Base-by-base conservation (phyloP, 352 stramenopile species). In the Elongisporangium prolatum region DNA sequence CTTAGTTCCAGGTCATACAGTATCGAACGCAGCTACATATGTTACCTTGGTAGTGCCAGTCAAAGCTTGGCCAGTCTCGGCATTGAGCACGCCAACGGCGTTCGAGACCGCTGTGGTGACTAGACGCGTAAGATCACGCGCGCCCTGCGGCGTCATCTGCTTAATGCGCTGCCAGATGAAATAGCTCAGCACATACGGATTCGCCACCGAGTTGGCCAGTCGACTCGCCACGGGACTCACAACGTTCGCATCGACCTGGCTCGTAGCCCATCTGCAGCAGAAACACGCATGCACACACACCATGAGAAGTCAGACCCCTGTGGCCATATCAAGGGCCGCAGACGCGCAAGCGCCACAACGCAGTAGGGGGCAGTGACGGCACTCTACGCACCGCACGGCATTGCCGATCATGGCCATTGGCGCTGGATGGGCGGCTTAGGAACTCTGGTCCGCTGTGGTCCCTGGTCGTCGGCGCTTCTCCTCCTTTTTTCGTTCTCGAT, bases 91-190 rank as follows among this genome's bases (percentile, higher is more conserved):
- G 49, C 65, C 67, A 16, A 88, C 53, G 18, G 77, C 76, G 20
- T 93, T 86, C 49, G 69, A 50, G 16, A 91, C 54, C 0, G 77
- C 75, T 16, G 69, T 74, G n/a, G 78, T 74, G 10, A 91, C 38
- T 40, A 93, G 60, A 16, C 84, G 79, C 69, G 77, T 81, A 34
- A 89, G 55, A 57, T 93, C 80, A 50, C 80, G 75, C 49, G 83
- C 78, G 47, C 80, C 80, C 68, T 90, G 80, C 50, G 83, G 83
- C 48, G 83, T 87, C 57, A 88, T 70, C n/a, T 61, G 71, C 69
- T 93, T 91, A 47, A 91, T 64, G 48, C 67, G 73, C 40, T 89
- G 69, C 83, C 80, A 93, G 14, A 93, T 66, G 37, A 88, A 61
- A 50, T 80, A 83, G 62, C 78, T 93, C 54, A 89, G 68, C 50